phyloP scores from a whole-genome alignment of 495 filamentous ascomycete genomes.

The Aspergillus nanangensis region DNA sequence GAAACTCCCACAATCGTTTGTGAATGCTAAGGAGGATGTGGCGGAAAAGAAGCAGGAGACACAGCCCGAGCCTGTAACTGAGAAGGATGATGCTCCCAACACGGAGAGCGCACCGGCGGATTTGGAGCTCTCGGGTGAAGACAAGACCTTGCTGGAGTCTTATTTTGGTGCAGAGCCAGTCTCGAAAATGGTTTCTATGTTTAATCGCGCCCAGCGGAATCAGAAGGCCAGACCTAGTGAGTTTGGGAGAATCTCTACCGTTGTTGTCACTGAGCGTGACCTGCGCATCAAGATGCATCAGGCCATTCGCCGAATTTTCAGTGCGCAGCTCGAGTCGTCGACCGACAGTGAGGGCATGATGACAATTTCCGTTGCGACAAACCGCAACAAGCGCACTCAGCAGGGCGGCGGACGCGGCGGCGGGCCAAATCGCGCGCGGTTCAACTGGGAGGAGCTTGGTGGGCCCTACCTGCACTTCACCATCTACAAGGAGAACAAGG shows the following conservation, averaged over 20 bases:
- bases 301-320: constrained; percentile 63
- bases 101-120: constrained; percentile 17
- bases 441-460: constrained; percentile 59
- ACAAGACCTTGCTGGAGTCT: constrained; percentile 37
- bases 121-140: constrained; percentile 42
- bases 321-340: constrained; percentile 58
- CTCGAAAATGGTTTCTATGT: constrained; percentile 34
- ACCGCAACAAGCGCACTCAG: constrained; percentile 32
- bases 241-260: constrained; percentile 33
- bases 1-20: constrained; percentile 30
- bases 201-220: constrained; percentile 39
- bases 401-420: constrained; percentile 26
- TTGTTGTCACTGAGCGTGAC: constrained; percentile 51
- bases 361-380: constrained; percentile 47
- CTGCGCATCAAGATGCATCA: constrained; percentile 61
- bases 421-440: constrained; percentile 22
- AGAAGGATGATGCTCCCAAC: constrained; percentile 10
- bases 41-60: constrained; percentile 7
- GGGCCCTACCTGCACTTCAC: constrained; percentile 88
- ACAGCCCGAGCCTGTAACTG: constrained; percentile 3
- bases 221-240: constrained; percentile 38
- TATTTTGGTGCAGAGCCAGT: constrained; percentile 42
- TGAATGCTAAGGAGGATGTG: constrained; percentile 7
- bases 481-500: constrained; percentile 96
- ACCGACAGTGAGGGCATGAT: constrained; percentile 58